These are phyloP conservation scores for Leccinum pellstonianum DNA, from an alignment of 768 basidiomycete species.

Conservation along the genomic window DNA sequence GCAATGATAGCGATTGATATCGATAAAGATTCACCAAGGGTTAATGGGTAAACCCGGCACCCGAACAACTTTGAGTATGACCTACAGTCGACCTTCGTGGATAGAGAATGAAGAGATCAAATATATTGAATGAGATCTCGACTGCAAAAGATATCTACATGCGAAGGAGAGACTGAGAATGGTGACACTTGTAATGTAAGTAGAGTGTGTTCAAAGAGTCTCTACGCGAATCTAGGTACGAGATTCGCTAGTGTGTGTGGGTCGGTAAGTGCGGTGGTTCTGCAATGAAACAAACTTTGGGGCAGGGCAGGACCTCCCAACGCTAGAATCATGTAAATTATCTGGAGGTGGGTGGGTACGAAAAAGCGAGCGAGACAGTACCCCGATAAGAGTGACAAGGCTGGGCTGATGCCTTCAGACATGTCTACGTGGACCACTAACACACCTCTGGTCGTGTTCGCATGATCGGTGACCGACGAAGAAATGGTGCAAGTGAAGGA, in stretches of 20 bases:
- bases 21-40: neutral
- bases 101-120: neutral
- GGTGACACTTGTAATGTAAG: neutral
- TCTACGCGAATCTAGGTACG: too few species aligned
- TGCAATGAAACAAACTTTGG: too few species aligned
- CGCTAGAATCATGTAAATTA: neutral
- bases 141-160: neutral
- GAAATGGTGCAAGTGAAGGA: neutral
- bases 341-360: neutral
- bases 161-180: neutral
- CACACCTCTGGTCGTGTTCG: neutral
- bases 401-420: neutral
- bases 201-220: neutral
- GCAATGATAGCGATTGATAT: neutral
- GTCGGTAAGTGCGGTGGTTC: too few species aligned
- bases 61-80: neutral
- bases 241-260: too few species aligned
- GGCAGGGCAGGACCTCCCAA: neutral
- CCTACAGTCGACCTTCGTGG: neutral
- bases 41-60: neutral
- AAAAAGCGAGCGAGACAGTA: neutral
- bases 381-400: neutral
- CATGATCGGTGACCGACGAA: neutral
- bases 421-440: neutral
- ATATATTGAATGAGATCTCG: too few species aligned